Conservation (phyloP, 2,329 filamentous ascomycete genomes). For the Cyanodermella asteris region DNA sequence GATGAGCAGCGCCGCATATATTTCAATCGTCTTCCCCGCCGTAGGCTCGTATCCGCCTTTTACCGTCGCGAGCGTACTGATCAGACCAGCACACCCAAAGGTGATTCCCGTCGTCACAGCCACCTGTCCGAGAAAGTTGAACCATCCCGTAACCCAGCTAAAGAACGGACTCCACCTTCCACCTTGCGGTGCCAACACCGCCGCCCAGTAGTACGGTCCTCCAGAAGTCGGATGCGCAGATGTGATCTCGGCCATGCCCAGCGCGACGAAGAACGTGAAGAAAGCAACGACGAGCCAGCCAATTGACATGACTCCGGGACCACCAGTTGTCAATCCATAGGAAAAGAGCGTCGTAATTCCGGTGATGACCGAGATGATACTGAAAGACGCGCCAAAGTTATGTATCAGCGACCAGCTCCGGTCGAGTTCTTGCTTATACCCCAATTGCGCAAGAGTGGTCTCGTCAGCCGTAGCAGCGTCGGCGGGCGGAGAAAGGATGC, state of each 20-base stretch:
- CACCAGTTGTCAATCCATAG: slow-evolving; percentile 33
- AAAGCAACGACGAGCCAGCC: slow-evolving; percentile 34
- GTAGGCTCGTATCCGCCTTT: slow-evolving; percentile 22
- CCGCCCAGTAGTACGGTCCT: slow-evolving; percentile 39
- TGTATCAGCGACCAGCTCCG: slow-evolving; percentile 36
- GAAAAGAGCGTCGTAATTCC: slow-evolving; percentile 36
- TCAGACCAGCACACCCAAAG: slow-evolving; percentile 24
- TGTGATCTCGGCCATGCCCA: slow-evolving; percentile 25
- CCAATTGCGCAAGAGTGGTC: slow-evolving; percentile 30
- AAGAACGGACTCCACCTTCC: slow-evolving; percentile 24
- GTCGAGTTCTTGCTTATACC: slow-evolving; percentile 37
- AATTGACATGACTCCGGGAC: slow-evolving; percentile 32
- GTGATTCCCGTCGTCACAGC: slow-evolving; percentile 28
- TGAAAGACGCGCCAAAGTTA: slow-evolving; percentile 41
- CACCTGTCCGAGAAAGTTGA: slow-evolving; percentile 27
- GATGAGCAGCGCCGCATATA: slow-evolving; percentile 34
- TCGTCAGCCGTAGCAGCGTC: too few relatives aligned
- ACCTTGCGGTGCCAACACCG: slow-evolving; percentile 29
- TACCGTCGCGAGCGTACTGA: slow-evolving; percentile 23
- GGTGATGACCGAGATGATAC: slow-evolving; percentile 39
- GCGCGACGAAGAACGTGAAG: slow-evolving; percentile 30
- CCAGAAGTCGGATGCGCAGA: slow-evolving; percentile 36
- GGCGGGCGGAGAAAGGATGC: too few relatives aligned
- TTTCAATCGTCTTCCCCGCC: slow-evolving; percentile 31
- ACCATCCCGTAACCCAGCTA: slow-evolving; percentile 28